Percentiles rank a stretch among this genome's conserved stretches.
phyloP scores from a whole-genome alignment of 202 grass and related monocot genomes.

The Musa balbisiana region DNA sequence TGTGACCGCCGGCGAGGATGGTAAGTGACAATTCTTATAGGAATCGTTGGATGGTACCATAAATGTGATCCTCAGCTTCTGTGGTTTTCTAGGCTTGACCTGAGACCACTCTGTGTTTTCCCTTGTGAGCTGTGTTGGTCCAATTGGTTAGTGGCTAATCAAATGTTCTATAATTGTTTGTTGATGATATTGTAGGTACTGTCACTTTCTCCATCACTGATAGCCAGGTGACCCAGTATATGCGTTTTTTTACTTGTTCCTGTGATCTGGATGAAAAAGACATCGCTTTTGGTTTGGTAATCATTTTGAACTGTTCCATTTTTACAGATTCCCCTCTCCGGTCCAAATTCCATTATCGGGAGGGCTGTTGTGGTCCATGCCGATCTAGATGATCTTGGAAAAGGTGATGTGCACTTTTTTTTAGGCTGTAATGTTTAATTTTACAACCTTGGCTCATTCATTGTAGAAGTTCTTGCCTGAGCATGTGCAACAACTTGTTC shows the following conservation, averaged over 20 bases:
- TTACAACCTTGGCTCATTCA: neutral
- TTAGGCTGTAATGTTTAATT: neutral
- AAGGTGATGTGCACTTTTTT: conserved; percentile 1
- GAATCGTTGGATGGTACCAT: too few relatives aligned
- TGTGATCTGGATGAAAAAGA: neutral
- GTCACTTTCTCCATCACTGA: conserved; percentile 3
- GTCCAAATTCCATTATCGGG: conserved; percentile 16
- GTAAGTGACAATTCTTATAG: neutral
- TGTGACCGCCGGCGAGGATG: conserved; percentile 40
- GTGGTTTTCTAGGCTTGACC: too few relatives aligned
- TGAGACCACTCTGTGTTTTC: neutral
- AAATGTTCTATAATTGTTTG: neutral
- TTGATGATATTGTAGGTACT: conserved; percentile 5
- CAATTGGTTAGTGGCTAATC: neutral
- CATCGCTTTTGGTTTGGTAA: too few relatives aligned
- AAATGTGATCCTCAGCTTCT: too few relatives aligned
- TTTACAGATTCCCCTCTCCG: conserved; percentile 16
- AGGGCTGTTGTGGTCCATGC: conserved; percentile 25
- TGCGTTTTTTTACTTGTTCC: neutral
- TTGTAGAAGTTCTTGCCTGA: too few relatives aligned
- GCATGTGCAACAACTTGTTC: too few relatives aligned
- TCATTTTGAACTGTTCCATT: neutral
- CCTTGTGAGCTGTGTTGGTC: neutral
- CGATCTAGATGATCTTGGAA: conserved; percentile 22
- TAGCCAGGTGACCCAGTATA: conserved; percentile 3